Evolutionary conservation across 495 filamentous ascomycete genomes (phyloP), one percentile per base, ranked within the genome.

Genomic region (Aspergillus bridgeri): DNA sequence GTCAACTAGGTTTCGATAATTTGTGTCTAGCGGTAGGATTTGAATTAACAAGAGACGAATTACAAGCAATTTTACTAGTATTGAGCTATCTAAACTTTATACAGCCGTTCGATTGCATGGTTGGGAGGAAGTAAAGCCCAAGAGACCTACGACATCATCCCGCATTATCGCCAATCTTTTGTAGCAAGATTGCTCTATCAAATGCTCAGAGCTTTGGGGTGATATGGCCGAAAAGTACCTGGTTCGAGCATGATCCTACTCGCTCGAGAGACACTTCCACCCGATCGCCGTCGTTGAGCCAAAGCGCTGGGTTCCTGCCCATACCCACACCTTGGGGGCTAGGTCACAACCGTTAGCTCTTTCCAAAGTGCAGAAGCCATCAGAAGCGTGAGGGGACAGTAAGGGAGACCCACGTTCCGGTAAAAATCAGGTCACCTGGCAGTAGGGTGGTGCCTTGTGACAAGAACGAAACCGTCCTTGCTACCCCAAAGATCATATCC

Each of bases 401-500:
- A 25, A 13, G 11, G 15, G 8, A 11, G 24, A 84, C 86, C 83
- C 70, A 87, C 79, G 90, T 95, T 71, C 90, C 90, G 42, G 90
- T 93, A 60, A 92, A 92, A 51, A 95, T 91, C 51, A 93, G 42
- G 72, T 93, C 90, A 3, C 91, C 91, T 8, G 88, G 89, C 48
- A 89, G 64, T 23, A 94, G 69, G 15, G 90, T 93, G 17, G 87
- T 89, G 27, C 90, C 89, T 66, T 84, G 87, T 55, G 85, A 89
- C 44, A 96, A 68, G 62, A 92, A 90, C 0, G 86, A 73, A 59
- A 94, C 85, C 2, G 84, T 90, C 70, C 89, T 76, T 21, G 80
- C 85, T 21, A 94, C 86, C 51, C 81, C 76, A 69, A 94, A 96
- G 52, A 94, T 88, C 88, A 91, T 89, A 68, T 94, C 91, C 49